A percentile compares a stretch with the other conserved stretches of the same genome.
phyloP scores from a whole-genome alignment of 2,329 filamentous ascomycete genomes.

The Fusarium sp. region DNA sequence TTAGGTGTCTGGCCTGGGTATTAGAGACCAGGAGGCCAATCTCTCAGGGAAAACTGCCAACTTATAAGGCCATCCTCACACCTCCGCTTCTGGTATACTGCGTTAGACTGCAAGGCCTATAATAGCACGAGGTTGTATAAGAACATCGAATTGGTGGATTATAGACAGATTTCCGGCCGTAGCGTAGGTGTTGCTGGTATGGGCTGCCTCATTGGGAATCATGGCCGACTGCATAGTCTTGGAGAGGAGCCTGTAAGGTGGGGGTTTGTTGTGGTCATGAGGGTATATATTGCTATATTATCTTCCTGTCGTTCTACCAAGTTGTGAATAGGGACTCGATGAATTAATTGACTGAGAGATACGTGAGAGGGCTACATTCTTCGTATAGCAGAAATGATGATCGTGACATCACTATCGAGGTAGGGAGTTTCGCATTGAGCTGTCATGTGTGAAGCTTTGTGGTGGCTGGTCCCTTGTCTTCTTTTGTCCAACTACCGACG shows the following conservation, averaged over 20 bases:
- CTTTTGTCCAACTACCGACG: background rate
- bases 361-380: background rate
- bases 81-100: conserved; percentile 8
- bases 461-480: background rate
- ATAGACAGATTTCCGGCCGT: conserved; percentile 23
- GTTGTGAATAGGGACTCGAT: background rate
- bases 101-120: conserved; percentile 26
- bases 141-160: conserved; percentile 42
- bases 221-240: conserved; percentile 29
- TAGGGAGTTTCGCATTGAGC: background rate
- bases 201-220: conserved; percentile 38
- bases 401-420: background rate
- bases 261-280: conserved; percentile 23
- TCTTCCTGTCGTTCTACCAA: background rate
- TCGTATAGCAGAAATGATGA: background rate
- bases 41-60: background rate
- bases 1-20: background rate
- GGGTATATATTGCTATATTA: background rate
- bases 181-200: conserved; percentile 13
- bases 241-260: conserved; percentile 23
- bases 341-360: background rate
- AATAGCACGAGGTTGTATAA: conserved; percentile 22
- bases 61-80: conserved; percentile 20
- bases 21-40: background rate
- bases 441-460: background rate